Evolutionary conservation across 768 basidiomycete species (phyloP).

Genomic region (Collybia sp.): DNA sequence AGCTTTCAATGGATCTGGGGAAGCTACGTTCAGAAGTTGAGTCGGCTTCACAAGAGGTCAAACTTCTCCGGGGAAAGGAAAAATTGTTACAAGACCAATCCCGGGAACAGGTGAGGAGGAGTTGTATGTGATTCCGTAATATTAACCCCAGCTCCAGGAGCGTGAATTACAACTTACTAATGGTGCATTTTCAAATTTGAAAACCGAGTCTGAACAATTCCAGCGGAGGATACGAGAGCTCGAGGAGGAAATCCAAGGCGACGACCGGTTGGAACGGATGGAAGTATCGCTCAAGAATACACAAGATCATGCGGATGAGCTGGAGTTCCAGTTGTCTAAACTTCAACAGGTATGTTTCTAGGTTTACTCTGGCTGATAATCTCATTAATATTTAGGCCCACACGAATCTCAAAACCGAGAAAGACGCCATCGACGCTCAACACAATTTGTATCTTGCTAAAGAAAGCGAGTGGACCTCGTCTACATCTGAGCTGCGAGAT

Average conservation of each 20-base stretch:
- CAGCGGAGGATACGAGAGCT: slow-evolving; percentile 63
- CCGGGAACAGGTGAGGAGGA: slow-evolving; percentile 44
- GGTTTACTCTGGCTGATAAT: neutral
- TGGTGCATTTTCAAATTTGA: slow-evolving; percentile 46
- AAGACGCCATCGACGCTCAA: slow-evolving; percentile 48
- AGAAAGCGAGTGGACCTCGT: slow-evolving; percentile 43
- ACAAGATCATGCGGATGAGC: slow-evolving; percentile 77
- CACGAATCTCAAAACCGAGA: slow-evolving; percentile 53
- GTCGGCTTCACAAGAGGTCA: slow-evolving; percentile 31
- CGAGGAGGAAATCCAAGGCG: slow-evolving; percentile 78
- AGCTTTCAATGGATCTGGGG: slow-evolving; percentile 36
- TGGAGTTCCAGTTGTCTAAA: slow-evolving; percentile 79
- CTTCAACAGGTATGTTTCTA: slow-evolving; percentile 57
- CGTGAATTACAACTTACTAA: slow-evolving; percentile 68
- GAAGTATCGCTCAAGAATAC: slow-evolving; percentile 73
- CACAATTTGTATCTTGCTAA: slow-evolving; percentile 34
- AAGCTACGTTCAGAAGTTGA: slow-evolving; percentile 35
- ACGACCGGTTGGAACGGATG: slow-evolving; percentile 73
- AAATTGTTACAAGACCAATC: slow-evolving; percentile 48
- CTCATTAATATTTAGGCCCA: slow-evolving; percentile 39
- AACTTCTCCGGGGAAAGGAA: slow-evolving; percentile 42
- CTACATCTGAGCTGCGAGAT: slow-evolving; percentile 41
- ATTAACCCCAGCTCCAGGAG: slow-evolving; percentile 40
- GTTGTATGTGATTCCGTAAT: no score
- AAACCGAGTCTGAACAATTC: slow-evolving; percentile 47